A percentile compares a stretch with the other conserved stretches of the same genome.
phyloP scores from a whole-genome alignment of 2,329 filamentous ascomycete genomes.

The Polychaeton citri region DNA sequence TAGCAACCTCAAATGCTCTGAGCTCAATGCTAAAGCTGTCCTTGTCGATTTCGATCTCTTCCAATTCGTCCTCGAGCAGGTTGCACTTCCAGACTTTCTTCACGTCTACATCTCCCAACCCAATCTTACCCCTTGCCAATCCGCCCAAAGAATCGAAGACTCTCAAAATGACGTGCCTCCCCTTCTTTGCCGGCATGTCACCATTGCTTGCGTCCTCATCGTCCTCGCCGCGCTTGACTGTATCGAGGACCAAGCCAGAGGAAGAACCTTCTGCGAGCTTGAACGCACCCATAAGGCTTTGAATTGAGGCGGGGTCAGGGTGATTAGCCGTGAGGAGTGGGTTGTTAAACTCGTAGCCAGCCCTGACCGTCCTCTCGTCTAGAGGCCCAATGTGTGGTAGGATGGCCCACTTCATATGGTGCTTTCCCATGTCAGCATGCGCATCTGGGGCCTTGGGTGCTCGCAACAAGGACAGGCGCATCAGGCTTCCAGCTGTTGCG shows the following conservation, averaged over 20 bases:
- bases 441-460: conserved; percentile 87
- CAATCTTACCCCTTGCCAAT: conserved; percentile 56
- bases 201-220: conserved; percentile 39
- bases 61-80: conserved; percentile 73
- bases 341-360: conserved; percentile 83
- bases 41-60: conserved; percentile 44
- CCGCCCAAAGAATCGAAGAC: conserved; percentile 86
- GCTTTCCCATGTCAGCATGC: conserved; percentile 77
- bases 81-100: conserved; percentile 74
- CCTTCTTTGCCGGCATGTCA: conserved; percentile 43
- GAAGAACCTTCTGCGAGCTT: conserved; percentile 36
- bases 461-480: conserved; percentile 76
- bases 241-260: conserved; percentile 60
- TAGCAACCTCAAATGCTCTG: conserved; percentile 26
- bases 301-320: conserved; percentile 13
- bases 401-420: conserved; percentile 81
- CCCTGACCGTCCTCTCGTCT: conserved; percentile 59
- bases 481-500: conserved; percentile 73
- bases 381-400: conserved; percentile 68
- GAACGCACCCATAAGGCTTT: conserved; percentile 41
- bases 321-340: conserved; percentile 48
- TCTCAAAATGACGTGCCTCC: conserved; percentile 67
- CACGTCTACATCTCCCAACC: conserved; percentile 52
- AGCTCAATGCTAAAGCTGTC: conserved; percentile 25
- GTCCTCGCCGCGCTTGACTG: conserved; percentile 69